Base-by-base conservation (phyloP, 2,329 filamentous ascomycete species). In the Fusarium sp. region DNA sequence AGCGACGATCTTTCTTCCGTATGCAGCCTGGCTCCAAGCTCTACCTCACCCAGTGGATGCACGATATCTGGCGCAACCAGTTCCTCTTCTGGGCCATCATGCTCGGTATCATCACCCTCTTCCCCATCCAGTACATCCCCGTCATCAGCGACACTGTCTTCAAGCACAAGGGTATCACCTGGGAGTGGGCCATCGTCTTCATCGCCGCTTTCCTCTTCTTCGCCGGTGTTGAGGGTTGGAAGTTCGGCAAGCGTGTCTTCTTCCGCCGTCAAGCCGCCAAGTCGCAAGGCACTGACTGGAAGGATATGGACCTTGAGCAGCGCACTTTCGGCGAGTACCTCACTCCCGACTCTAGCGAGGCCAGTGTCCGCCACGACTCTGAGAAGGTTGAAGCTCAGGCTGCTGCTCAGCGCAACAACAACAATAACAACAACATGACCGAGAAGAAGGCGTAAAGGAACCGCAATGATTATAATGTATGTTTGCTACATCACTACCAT, bases 1-100 rank as follows among this genome's bases (percentile, higher is more conserved):
- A 90, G 79, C 88, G 91, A 21, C 86, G 89, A 42, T 89, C 86
- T 9, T 91, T 94, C 81, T 93, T 94, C 85, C 84, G 86, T 71
- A 91, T 93, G 87, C 86, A 91, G 72, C 88, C 89, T 0, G 81
- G 82, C 17, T 86, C 83, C 23, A 87, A 85, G 71, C 80, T 79
- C 57, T 87, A 88, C 74, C 83, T 89, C 56, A 89, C 87, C 0
- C 87, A 91, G 71, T 92, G 89, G 89, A 83, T 88, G 71, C 71
- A 83, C 58, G 88, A 91, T 70, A 82, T 92, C 48, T 91, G 89
- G 89, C 81, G 86, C 65, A 94, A 93, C 80, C 82, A 88, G 76
- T 92, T 93, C 80, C 80, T 91, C 20, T 91, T 91, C 82, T 90
- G 83, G 80, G 83, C 88, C 24, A 84, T 91, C 60, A 76, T 83